These are phyloP conservation scores for Fusarium coicis DNA, from an alignment of 2,329 filamentous ascomycete species.

Conservation along the genomic window DNA sequence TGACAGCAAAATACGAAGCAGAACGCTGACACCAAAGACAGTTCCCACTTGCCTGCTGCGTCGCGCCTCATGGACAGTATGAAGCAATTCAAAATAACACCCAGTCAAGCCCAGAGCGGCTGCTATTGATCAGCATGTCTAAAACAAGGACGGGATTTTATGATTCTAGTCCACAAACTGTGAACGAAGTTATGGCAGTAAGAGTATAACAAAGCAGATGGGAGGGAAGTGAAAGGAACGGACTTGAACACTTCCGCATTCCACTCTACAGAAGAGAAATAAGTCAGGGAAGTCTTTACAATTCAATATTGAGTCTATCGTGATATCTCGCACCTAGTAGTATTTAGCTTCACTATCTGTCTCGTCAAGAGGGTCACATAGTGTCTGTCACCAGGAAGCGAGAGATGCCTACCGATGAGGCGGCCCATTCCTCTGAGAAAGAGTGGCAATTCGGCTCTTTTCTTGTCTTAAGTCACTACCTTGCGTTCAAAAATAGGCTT, in stretches of 20 bases:
- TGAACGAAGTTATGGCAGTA: fast-evolving
- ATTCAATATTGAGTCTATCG: too few species aligned
- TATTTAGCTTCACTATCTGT: too few species aligned
- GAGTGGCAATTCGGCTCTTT: background rate
- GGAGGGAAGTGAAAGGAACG: fast-evolving
- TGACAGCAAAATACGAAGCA: background rate
- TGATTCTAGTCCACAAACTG: background rate
- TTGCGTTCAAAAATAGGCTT: background rate
- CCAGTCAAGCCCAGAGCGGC: fast-evolving
- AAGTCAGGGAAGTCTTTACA: too few species aligned
- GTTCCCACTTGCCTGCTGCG: background rate
- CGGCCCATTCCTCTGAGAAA: background rate
- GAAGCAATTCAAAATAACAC: too few species aligned
- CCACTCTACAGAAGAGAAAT: background rate
- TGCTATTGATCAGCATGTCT: fast-evolving
- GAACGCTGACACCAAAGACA: background rate
- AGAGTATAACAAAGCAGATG: too few species aligned
- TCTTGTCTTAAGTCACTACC: background rate
- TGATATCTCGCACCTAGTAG: too few species aligned
- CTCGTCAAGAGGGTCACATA: too few species aligned
- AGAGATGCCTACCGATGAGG: background rate
- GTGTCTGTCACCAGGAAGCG: too few species aligned
- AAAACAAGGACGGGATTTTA: fast-evolving
- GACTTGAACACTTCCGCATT: background rate
- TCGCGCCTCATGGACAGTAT: background rate